phyloP scores from a whole-genome alignment of 1,284 basidiomycete genomes.

The Puccinia polysora region DNA sequence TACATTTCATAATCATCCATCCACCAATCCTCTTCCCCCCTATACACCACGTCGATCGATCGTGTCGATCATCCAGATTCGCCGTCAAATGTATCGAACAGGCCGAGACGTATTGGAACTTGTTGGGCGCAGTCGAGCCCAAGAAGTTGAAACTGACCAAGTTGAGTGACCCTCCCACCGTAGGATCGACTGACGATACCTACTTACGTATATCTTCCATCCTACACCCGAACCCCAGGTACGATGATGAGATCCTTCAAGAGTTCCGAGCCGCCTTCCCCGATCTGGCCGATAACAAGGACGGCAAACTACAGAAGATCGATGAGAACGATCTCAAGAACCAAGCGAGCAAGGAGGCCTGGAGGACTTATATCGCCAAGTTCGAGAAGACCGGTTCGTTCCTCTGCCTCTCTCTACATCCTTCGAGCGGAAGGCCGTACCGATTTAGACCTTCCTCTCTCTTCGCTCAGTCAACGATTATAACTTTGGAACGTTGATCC shows the following conservation, averaged over 20 bases:
- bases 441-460: slow-evolving; percentile 53
- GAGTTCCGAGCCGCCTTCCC: slow-evolving; percentile 76
- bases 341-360: slow-evolving; percentile 77
- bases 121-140: slow-evolving; percentile 76
- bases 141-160: slow-evolving; percentile 72
- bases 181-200: neutral
- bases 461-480: slow-evolving; percentile 68
- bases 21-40: neutral
- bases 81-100: slow-evolving; percentile 95
- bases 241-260: slow-evolving; percentile 83
- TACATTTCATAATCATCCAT: neutral
- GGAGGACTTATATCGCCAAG: slow-evolving; percentile 84
- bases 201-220: neutral
- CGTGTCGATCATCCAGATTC: slow-evolving; percentile 60
- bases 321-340: slow-evolving; percentile 97
- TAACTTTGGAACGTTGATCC: slow-evolving; percentile 94
- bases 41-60: neutral
- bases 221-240: neutral
- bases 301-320: slow-evolving; percentile 64
- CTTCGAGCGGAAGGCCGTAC: slow-evolving; percentile 46
- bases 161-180: slow-evolving; percentile 56
- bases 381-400: slow-evolving; percentile 58
- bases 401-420: neutral
- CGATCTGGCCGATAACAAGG: slow-evolving; percentile 65
- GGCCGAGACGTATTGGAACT: slow-evolving; percentile 93